Percentiles rank a stretch among this genome's conserved stretches.
phyloP scores from a whole-genome alignment of 169 alveolate species.

The Pseudocohnilembus persalinus region DNA sequence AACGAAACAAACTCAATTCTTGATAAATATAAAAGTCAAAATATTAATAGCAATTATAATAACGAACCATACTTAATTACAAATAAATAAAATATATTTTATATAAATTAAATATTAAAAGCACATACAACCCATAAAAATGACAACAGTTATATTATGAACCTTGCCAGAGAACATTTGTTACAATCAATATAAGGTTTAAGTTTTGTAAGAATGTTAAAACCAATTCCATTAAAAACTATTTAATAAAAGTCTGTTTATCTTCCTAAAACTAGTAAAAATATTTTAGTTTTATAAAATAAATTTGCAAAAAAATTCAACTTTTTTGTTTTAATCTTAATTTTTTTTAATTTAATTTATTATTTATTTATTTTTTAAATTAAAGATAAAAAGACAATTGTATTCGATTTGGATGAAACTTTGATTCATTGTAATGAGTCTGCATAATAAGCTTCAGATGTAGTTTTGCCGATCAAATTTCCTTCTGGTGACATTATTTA shows the following conservation, averaged over 20 bases:
- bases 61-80: no score
- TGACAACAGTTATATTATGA: background rate
- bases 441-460: conserved; percentile 37
- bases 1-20: no score
- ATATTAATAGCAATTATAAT: no score
- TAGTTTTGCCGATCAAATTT: conserved; percentile 52
- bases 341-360: no score
- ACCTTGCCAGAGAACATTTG: conserved; percentile 38
- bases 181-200: conserved; percentile 39
- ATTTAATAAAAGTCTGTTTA: conserved; percentile 33
- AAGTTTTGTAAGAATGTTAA: conserved; percentile 14
- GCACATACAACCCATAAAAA: background rate
- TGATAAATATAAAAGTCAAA: no score
- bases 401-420: conserved; percentile 87
- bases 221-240: conserved; percentile 1
- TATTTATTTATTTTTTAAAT: background rate
- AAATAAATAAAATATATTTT: no score
- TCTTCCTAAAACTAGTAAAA: conserved; percentile 13
- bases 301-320: background rate
- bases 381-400: conserved; percentile 60
- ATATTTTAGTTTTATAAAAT: background rate
- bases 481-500: conserved; percentile 64
- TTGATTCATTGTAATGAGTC: conserved; percentile 71
- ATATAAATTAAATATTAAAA: no score
- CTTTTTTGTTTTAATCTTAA: no score